Percentiles rank a stretch among this genome's conserved stretches.
These are phyloP conservation scores for Claviceps sp. DNA, from an alignment of 2,329 filamentous ascomycete genomes.

Conservation along the genomic window DNA sequence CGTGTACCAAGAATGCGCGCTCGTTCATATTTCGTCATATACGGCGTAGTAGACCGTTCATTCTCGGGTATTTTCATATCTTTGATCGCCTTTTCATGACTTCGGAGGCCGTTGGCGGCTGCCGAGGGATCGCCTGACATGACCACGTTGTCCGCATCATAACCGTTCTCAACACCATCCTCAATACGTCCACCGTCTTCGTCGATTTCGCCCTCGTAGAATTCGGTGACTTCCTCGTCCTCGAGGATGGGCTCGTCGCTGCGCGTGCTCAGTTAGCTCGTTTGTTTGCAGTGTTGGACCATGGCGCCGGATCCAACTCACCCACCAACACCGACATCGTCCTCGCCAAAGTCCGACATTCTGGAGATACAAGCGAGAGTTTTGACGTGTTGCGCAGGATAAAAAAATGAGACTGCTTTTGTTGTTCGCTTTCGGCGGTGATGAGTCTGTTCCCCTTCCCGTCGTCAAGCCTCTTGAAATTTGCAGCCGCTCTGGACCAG, in stretches of 20 bases:
- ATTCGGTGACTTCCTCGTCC: slow-evolving; percentile 50
- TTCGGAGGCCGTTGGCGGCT: slow-evolving; percentile 39
- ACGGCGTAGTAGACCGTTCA: slow-evolving; percentile 83
- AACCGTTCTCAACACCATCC: slow-evolving; percentile 37
- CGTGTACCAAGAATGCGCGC: slow-evolving; percentile 87
- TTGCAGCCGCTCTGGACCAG: slow-evolving; percentile 10
- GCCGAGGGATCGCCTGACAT: slow-evolving; percentile 49
- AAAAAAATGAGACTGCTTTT: background rate
- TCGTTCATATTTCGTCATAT: slow-evolving; percentile 98
- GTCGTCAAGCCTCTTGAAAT: slow-evolving; percentile 16
- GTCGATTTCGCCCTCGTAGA: slow-evolving; percentile 42
- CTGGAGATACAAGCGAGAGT: slow-evolving; percentile 7
- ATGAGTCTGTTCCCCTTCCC: background rate
- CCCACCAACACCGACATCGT: slow-evolving; percentile 45
- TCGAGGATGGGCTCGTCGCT: slow-evolving; percentile 62
- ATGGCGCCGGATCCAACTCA: slow-evolving; percentile 25
- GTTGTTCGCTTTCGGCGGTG: background rate
- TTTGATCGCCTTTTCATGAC: slow-evolving; percentile 43
- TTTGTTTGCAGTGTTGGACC: background rate
- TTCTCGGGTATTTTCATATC: slow-evolving; percentile 87
- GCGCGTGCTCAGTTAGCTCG: slow-evolving; percentile 10
- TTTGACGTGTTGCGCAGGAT: background rate
- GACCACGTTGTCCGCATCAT: slow-evolving; percentile 46
- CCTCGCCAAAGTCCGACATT: slow-evolving; percentile 66
- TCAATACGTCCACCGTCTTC: slow-evolving; percentile 37